A percentile compares a stretch with the other conserved stretches of the same genome.
Conservation (phyloP, 495 filamentous ascomycete species). For the Penicillium waksmanii region DNA sequence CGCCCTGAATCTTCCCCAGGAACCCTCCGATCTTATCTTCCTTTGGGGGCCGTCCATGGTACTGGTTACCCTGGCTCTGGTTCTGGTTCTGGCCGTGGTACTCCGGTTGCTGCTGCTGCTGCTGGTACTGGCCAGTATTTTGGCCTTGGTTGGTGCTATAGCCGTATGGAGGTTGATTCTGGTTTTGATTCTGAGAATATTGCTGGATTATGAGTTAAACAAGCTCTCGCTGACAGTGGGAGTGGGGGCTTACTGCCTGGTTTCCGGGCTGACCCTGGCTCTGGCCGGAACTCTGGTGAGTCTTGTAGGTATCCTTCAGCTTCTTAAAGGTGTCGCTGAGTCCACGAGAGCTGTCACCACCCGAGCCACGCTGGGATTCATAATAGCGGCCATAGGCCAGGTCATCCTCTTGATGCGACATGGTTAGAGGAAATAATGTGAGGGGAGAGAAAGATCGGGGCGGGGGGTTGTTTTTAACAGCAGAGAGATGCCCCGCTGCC, state of each 20-base stretch:
- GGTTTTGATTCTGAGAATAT: constrained; percentile 22
- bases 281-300: constrained; percentile 28
- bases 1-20: constrained; percentile 59
- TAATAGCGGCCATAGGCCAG: constrained; percentile 63
- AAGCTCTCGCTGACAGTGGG: not conserved
- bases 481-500: constrained; percentile 26
- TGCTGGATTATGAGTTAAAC: constrained; percentile 13
- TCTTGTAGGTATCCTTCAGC: constrained; percentile 49
- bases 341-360: constrained; percentile 47
- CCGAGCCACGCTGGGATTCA: constrained; percentile 32
- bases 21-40: constrained; percentile 53
- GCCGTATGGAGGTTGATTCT: constrained; percentile 16
- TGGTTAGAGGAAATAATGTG: constrained; percentile 20
- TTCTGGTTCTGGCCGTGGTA: constrained; percentile 23
- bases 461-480: constrained; percentile 26
- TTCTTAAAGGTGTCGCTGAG: constrained; percentile 59
- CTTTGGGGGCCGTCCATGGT: constrained; percentile 40
- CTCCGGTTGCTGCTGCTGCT: constrained; percentile 21
- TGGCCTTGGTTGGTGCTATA: constrained; percentile 13
- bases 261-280: constrained; percentile 22
- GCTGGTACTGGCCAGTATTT: constrained; percentile 10
- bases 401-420: constrained; percentile 52
- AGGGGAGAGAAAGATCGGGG: constrained; percentile 13
- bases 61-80: constrained; percentile 20
- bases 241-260: constrained; percentile 16